Evolutionary conservation across 2,329 filamentous ascomycete genomes (phyloP), one percentile per base, ranked within the genome.

Genomic region (Penicillium fuscoglaucum): DNA sequence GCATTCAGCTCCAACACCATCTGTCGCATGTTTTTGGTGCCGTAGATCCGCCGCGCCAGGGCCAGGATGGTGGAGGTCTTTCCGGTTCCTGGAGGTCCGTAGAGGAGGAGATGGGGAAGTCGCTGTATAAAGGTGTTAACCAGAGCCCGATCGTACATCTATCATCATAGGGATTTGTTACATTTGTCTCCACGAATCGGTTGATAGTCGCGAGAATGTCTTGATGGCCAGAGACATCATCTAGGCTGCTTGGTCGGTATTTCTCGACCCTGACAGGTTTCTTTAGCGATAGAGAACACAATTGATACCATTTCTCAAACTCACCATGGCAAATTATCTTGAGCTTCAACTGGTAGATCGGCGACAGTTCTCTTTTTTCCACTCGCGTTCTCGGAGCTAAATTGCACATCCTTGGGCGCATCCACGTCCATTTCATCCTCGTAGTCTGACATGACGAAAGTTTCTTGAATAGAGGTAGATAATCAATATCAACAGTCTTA

Each of bases 1-100:
- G 95, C 95, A 74, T 99, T 99, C 65, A 99, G 85, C 78, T 99
- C 95, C 35, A 99, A 85, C 19, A 99, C 95, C 92, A 99, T 98
- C 77, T 99, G 95, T 19, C 93, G 88, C 87, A 97, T 89, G 76
- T 98, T 97, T 64, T 90, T 89, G 58, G 82, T 79, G 53, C 95
- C 95, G 72, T 99, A 99, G 76, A 99, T 98, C 60, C 90, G 87
- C 53, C 95, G 86, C 35, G 95, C 93, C 43, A 99, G 87, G 0
- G 95, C 95, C 41, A 99, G 86, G 62, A 98, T 90, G 2, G 95
- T 99, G 6, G 93, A 98, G 0, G 95, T 99, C 80, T 99, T 99
- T 68, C 95, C 95, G 0, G 95, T 99, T 60, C 95, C 95, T 0
- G 95, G 95, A 6, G 95, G 95, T 0, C 95, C 95, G 73, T 99